Evolutionary conservation across 2,329 filamentous ascomycete genomes (phyloP), one percentile per base, ranked within the genome.

Genomic region (Pestalotiopsis sp.): DNA sequence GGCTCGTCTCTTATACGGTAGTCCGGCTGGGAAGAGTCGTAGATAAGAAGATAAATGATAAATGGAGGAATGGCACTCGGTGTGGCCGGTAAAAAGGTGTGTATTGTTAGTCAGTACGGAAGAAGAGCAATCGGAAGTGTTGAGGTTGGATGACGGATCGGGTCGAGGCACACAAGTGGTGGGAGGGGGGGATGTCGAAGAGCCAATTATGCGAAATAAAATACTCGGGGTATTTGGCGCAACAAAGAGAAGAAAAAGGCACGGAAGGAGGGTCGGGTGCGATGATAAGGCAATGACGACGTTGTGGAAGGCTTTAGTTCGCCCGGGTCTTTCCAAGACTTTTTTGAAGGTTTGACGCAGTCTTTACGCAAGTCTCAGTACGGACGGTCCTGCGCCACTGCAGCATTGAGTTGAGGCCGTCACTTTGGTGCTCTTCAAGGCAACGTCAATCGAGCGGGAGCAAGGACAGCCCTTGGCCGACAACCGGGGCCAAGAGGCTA

Each of bases 271-370:
- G 59, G 17, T 20, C 59, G 27, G 27, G 31, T 31, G 17, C 45
- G 9, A 36, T 62, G 38, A 62, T 62, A 62, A 62, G 59, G 59
- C n/a, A 62, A 62, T 20, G 25, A 62, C 36, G 59, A 62, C 38
- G 59, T 38, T 36, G 59, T 62, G 59, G 31, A 31, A 62, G 59
- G 59, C 59, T 62, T 36, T 9, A 36, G 31, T 36, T 62, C 39
- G 31, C 31, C 59, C n/a, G 31, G 27, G 14, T 31, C 31, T 9
- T 36, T 25, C 57, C 27, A 59, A 59, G 36, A 36, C 27, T 36
- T 36, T 31, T 31, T 2, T 39, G 59, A 62, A 39, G 59, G 31
- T 62, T 36, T 62, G 59, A 39, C 59, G 59, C 59, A 62, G 25
- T 36, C 36, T 20, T 39, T 41, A n/a, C 59, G 59, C 59, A 62